Percentiles rank a stretch among this genome's conserved stretches.
These are phyloP conservation scores for Ogataea neopini DNA, from an alignment of 805 yeast species.

Conservation along the genomic window DNA sequence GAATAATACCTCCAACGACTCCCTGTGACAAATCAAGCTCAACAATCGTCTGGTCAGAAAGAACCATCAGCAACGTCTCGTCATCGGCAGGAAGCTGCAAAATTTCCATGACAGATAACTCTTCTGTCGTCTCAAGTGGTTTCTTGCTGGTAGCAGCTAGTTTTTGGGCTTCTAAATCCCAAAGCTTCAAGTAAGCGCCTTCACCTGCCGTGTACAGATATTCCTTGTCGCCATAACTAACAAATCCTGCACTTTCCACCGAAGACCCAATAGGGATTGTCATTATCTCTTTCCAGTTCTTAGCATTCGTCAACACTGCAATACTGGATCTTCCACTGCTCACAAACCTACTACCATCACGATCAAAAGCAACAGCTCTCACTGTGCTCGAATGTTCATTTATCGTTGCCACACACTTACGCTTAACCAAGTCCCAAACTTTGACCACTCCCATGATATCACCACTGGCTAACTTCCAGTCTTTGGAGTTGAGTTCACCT, in stretches of 20 bases:
- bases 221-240: constrained; percentile 35
- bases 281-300: constrained; percentile 52
- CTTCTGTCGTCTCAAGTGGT: constrained; percentile 67
- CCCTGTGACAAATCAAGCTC: constrained; percentile 29
- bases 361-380: constrained; percentile 72
- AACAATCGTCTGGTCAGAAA: constrained; percentile 82
- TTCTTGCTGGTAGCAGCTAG: constrained; percentile 45
- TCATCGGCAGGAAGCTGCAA: constrained; percentile 31
- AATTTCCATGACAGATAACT: constrained; percentile 66
- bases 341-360: constrained; percentile 54
- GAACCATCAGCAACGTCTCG: constrained; percentile 48
- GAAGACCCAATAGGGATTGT: constrained; percentile 76
- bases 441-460: constrained; percentile 58
- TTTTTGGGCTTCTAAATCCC: constrained; percentile 55
- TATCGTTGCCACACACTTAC: constrained; percentile 63
- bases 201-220: constrained; percentile 77
- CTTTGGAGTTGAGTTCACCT: constrained; percentile 66
- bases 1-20: constrained; percentile 37
- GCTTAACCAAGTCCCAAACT: constrained; percentile 67
- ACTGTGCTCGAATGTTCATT: constrained; percentile 83
- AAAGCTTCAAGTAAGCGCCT: constrained; percentile 63
- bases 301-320: constrained; percentile 57
- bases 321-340: constrained; percentile 92
- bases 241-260: constrained; percentile 69
- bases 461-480: constrained; percentile 80